Percentiles rank a stretch among this genome's conserved stretches.
Evolutionary conservation across 441 rosid genomes (phyloP).

Genomic region (Macaranga tanarius): DNA sequence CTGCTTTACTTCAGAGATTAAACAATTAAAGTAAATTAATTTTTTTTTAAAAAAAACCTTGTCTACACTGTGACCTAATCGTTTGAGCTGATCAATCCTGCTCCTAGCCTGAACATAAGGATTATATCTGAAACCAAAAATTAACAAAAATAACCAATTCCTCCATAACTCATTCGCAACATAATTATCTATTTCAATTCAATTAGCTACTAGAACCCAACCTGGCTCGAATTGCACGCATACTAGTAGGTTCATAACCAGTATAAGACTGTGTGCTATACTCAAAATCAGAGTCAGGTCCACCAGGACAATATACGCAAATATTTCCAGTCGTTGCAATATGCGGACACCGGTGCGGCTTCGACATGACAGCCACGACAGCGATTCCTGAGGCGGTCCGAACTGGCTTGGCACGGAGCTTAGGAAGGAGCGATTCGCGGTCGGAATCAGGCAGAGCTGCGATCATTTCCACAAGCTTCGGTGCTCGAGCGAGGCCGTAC

Average conservation of each 20-base stretch:
- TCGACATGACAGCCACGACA: constrained; percentile 98
- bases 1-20: constrained; percentile 6
- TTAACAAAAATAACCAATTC: not conserved
- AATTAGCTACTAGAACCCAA: constrained; percentile 24
- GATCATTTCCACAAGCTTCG: constrained; percentile 97
- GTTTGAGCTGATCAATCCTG: constrained; percentile 98
- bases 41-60: no score
- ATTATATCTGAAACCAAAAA: constrained; percentile 61
- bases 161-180: not conserved
- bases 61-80: constrained; percentile 97
- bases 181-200: not conserved
- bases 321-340: constrained; percentile 98
- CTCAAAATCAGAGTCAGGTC: constrained; percentile 98
- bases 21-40: not conserved
- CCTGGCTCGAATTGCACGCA: constrained; percentile 99
- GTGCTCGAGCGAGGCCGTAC: constrained; percentile 91
- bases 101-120: constrained; percentile 97
- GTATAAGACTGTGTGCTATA: constrained; percentile 98
- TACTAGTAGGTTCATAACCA: constrained; percentile 97
- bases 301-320: constrained; percentile 97
- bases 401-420: constrained; percentile 95
- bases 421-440: constrained; percentile 84
- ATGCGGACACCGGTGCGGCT: constrained; percentile 98
- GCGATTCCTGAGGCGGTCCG: constrained; percentile 98
- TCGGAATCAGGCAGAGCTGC: constrained; percentile 95